Conservation (phyloP, 371 early-diverging fungal genomes). For the Mycotypha africana region DNA sequence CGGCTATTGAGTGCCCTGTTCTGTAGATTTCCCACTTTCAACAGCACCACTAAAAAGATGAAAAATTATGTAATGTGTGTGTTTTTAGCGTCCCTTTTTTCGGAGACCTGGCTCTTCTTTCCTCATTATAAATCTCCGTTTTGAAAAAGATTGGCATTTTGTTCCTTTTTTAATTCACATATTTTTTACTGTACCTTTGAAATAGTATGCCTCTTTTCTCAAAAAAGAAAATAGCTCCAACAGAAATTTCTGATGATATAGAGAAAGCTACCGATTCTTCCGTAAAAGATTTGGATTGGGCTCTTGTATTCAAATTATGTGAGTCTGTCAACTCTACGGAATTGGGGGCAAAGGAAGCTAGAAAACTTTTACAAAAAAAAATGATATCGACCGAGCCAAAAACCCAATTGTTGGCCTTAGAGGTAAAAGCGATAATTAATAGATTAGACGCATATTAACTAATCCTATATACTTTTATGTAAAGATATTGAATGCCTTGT, state of each 20-base stretch:
- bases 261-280: conserved; percentile 22
- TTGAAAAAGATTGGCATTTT: no score
- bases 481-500: conserved; percentile 40
- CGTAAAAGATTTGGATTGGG: conserved; percentile 34
- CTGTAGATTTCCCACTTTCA: no score
- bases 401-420: conserved; percentile 31
- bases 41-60: no score
- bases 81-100: no score
- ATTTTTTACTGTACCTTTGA: conserved; percentile 1
- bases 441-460: neutral
- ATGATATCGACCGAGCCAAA: conserved; percentile 27
- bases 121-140: no score
- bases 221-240: conserved; percentile 38
- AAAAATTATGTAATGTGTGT: no score
- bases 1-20: no score
- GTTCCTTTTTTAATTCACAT: conserved; percentile 2
- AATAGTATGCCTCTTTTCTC: conserved; percentile 36
- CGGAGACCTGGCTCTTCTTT: no score
- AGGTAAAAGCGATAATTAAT: conserved; percentile 14
- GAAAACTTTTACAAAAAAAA: conserved; percentile 46
- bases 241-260: conserved; percentile 35
- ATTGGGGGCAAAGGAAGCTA: conserved; percentile 43
- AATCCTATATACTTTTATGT: neutral
- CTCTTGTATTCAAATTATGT: conserved; percentile 36
- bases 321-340: conserved; percentile 33